phyloP scores from a whole-genome alignment of 176 grass and related monocot genomes.

The Ensete glaucum region DNA sequence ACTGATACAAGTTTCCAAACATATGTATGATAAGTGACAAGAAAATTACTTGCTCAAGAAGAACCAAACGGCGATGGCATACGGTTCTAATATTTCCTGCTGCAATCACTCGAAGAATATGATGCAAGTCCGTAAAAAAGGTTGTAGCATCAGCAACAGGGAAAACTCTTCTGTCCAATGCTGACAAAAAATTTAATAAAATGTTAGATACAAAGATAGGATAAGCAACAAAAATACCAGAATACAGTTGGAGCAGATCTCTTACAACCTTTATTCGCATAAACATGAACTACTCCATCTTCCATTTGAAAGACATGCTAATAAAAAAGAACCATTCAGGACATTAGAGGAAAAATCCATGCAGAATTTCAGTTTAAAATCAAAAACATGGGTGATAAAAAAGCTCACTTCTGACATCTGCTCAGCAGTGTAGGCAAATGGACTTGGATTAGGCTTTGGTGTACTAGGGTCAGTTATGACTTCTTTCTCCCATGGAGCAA shows the following conservation, averaged over 20 bases:
- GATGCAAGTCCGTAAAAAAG: constrained; percentile 93
- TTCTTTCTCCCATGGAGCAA: constrained; percentile 90
- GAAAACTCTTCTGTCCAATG: constrained; percentile 59
- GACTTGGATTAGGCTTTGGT: constrained; percentile 77
- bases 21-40: neutral
- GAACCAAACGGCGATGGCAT: constrained; percentile 74
- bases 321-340: constrained; percentile 9
- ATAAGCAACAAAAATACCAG: constrained; percentile 15
- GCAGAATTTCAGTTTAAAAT: neutral
- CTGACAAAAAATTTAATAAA: constrained; percentile 34
- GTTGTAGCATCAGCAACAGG: constrained; percentile 80
- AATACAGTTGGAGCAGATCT: constrained; percentile 6
- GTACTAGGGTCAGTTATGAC: constrained; percentile 94
- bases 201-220: neutral
- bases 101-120: constrained; percentile 77
- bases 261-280: constrained; percentile 70
- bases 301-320: constrained; percentile 87
- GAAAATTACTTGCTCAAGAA: constrained; percentile 77
- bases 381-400: neutral
- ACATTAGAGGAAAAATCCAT: neutral
- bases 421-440: constrained; percentile 58
- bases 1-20: neutral
- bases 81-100: constrained; percentile 86
- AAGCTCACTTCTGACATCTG: constrained; percentile 59
- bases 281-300: constrained; percentile 92